Conservation (phyloP, 371 early-diverging fungal species). For the Batkoa obscura region DNA sequence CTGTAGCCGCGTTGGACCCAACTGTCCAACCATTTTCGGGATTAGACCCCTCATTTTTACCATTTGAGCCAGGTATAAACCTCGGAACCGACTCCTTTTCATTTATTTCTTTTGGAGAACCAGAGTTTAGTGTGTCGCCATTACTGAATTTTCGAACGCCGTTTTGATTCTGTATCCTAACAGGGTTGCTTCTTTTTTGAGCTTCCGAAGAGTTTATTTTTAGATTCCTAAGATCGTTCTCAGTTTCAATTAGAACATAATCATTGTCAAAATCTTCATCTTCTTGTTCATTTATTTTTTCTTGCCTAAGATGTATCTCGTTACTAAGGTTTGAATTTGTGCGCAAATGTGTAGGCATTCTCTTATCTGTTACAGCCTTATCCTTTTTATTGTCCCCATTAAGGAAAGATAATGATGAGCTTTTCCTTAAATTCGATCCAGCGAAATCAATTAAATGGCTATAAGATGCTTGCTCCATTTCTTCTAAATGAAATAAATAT, state of each 20-base stretch:
- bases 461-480: not conserved
- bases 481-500: not conserved
- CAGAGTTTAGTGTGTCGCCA: slow-evolving; percentile 11
- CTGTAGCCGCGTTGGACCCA: slow-evolving; percentile 21
- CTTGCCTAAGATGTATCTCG: no score
- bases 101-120: slow-evolving; percentile 12
- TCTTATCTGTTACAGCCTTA: no score
- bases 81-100: slow-evolving; percentile 10
- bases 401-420: not conserved
- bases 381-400: not conserved
- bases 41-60: not conserved
- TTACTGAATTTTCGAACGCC: slow-evolving; percentile 11
- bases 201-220: not conserved
- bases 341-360: no score
- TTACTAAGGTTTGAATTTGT: no score
- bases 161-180: slow-evolving; percentile 10
- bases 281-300: not conserved
- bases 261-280: slow-evolving; percentile 28
- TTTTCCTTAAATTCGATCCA: not conserved
- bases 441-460: not conserved
- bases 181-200: not conserved
- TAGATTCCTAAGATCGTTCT: slow-evolving; percentile 32
- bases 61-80: slow-evolving; percentile 11
- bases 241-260: slow-evolving; percentile 78
- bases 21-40: slow-evolving; percentile 11